phyloP scores from a whole-genome alignment of 164 flowering plant species.

The Aristolochia californica region DNA sequence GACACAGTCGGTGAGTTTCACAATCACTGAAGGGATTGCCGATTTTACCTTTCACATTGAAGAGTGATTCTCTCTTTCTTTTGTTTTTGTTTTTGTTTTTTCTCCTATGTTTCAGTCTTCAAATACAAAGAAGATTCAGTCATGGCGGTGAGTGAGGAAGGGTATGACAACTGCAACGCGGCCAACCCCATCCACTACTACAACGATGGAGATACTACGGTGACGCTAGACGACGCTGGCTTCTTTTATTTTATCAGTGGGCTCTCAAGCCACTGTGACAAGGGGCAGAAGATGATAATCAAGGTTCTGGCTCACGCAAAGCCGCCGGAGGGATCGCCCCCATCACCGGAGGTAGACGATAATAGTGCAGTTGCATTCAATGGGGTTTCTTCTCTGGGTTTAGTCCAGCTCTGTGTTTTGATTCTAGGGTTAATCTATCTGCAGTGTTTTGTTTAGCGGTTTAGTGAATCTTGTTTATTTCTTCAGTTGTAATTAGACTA shows the following conservation, averaged over 20 bases:
- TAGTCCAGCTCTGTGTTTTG: neutral
- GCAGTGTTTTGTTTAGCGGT: no score
- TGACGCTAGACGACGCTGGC: conserved; percentile 33
- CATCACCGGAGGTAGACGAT: neutral
- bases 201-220: conserved; percentile 48
- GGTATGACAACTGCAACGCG: conserved; percentile 45
- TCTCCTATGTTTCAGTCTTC: conserved; percentile 26
- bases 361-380: neutral
- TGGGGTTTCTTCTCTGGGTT: neutral
- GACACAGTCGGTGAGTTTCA: conserved; percentile 41
- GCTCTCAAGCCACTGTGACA: conserved; percentile 47
- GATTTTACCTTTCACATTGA: neutral
- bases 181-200: conserved; percentile 40
- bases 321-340: conserved; percentile 1
- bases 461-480: no score
- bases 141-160: conserved; percentile 39
- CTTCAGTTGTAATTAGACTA: no score
- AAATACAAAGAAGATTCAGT: conserved; percentile 61
- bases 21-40: neutral
- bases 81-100: neutral
- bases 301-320: conserved; percentile 25
- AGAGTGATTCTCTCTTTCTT: neutral
- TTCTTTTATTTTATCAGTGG: conserved; percentile 68
- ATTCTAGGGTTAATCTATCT: neutral
- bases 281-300: conserved; percentile 56